phyloP scores from a whole-genome alignment of 2,329 filamentous ascomycete genomes.

The Exophiala lecanii-corni region DNA sequence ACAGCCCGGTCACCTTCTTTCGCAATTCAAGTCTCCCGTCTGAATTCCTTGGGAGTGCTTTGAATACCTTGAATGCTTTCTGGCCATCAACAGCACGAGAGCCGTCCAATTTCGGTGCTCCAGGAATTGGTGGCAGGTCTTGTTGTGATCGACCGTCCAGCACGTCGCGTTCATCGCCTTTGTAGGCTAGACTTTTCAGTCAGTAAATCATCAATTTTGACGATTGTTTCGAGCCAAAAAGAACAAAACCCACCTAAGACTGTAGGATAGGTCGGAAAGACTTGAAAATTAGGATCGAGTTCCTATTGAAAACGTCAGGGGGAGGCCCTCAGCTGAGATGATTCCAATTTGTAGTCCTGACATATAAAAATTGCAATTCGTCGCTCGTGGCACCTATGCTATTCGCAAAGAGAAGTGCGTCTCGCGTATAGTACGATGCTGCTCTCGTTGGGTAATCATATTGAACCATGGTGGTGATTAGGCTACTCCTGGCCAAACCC shows the following conservation, averaged over 20 bases:
- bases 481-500: too few species aligned
- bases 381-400: slow-evolving; percentile 74
- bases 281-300: slow-evolving; percentile 76
- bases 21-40: slow-evolving; percentile 46
- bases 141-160: slow-evolving; percentile 77
- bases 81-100: slow-evolving; percentile 76
- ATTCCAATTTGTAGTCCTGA: slow-evolving; percentile 39
- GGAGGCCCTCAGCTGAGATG: neutral
- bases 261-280: slow-evolving; percentile 84
- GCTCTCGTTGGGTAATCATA: slow-evolving; percentile 73
- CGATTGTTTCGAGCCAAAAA: neutral
- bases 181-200: slow-evolving; percentile 74
- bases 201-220: too few species aligned
- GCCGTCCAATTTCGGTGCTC: slow-evolving; percentile 70
- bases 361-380: slow-evolving; percentile 89
- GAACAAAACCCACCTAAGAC: slow-evolving; percentile 57
- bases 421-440: slow-evolving; percentile 82
- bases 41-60: slow-evolving; percentile 67
- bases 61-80: slow-evolving; percentile 71
- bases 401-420: slow-evolving; percentile 83
- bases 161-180: slow-evolving; percentile 68
- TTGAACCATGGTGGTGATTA: slow-evolving; percentile 50
- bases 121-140: slow-evolving; percentile 63
- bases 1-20: slow-evolving; percentile 41
- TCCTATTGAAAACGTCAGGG: slow-evolving; percentile 48